Conservation (phyloP, 1,284 basidiomycete genomes). For the Erythrobasidium hasegawianum region DNA sequence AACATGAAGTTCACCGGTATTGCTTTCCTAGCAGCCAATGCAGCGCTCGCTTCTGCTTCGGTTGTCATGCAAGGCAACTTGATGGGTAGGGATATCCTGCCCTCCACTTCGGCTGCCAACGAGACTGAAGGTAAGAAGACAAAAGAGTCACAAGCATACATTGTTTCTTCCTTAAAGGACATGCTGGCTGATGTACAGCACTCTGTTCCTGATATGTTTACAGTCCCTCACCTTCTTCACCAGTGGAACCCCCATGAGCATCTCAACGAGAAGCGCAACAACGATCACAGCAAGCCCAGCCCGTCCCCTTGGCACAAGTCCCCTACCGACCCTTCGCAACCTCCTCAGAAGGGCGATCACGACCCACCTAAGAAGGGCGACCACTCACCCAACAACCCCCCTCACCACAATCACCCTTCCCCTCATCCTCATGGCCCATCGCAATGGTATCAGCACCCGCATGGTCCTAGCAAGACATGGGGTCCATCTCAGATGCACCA, state of each 20-base stretch:
- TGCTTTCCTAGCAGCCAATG: slow-evolving; percentile 20
- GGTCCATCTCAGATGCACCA: slow-evolving; percentile 2
- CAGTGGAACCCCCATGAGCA: slow-evolving; percentile 33
- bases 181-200: neutral
- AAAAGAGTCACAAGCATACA: neutral
- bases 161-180: no score
- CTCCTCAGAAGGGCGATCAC: neutral
- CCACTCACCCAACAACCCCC: neutral
- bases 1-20: slow-evolving; percentile 21
- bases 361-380: neutral
- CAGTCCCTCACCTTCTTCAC: neutral
- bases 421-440: neutral
- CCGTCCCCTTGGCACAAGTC: slow-evolving; percentile 13
- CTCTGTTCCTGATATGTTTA: neutral
- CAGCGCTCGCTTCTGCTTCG: slow-evolving; percentile 25
- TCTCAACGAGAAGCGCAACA: slow-evolving; percentile 5
- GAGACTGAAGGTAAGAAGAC: slow-evolving; percentile 18
- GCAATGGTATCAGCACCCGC: neutral
- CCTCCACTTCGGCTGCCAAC: slow-evolving; percentile 7
- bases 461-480: slow-evolving; percentile 1
- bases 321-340: slow-evolving; percentile 5
- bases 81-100: neutral
- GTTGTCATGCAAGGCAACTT: neutral
- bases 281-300: slow-evolving; percentile 18
- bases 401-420: neutral